Evolutionary conservation across 2,329 filamentous ascomycete genomes (phyloP), one percentile per base, ranked within the genome.

Genomic region (Cryphonectria naterciae): DNA sequence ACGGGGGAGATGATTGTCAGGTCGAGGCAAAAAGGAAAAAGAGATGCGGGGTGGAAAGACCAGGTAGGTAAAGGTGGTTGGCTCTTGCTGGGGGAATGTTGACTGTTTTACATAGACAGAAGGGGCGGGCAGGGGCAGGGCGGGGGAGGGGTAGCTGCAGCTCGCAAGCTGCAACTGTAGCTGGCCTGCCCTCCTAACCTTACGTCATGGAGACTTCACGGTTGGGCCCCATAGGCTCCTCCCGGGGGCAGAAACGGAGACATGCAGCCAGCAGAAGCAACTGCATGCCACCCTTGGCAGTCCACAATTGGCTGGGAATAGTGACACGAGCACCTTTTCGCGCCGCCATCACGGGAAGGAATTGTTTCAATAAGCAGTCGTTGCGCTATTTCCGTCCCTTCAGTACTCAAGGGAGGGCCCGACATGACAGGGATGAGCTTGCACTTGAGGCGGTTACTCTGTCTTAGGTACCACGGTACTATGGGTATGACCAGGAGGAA

Each of bases 101-200:
- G 58, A 70, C 39, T 28, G 64, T 66, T 69, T 68, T 61, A 68
- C 32, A 41, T 66, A 22, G 19, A 56, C 17, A 61, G 65, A 43
- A 35, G 65, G 65, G 39, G 49, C 39, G 35, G 41, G 28, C 37
- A 65, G 62, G 63, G 46, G 35, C 13, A 54, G 58, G 22, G 52
- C 32, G 46, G 46, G 63, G 52, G 46, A 68, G 70, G 70, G 61
- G 68, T 46, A 54, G 65, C 67, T 68, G 67, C 67, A 68, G 67
- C 56, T 41, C 39, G 49, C 41, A 65, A 65, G 39, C 28, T 49
- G 63, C 63, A 56, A 56, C 10, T 25, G 35, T 28, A 46, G 41
- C 39, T 49, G 25, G 17, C 22, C 28, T 49, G 54, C 52, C 37
- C 10, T 17, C 37, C 10, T 32, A 17, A 15, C 17, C 10, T 43